Evolutionary conservation across 148 eudicot genomes (phyloP).

Genomic region (Camellia sinensis): DNA sequence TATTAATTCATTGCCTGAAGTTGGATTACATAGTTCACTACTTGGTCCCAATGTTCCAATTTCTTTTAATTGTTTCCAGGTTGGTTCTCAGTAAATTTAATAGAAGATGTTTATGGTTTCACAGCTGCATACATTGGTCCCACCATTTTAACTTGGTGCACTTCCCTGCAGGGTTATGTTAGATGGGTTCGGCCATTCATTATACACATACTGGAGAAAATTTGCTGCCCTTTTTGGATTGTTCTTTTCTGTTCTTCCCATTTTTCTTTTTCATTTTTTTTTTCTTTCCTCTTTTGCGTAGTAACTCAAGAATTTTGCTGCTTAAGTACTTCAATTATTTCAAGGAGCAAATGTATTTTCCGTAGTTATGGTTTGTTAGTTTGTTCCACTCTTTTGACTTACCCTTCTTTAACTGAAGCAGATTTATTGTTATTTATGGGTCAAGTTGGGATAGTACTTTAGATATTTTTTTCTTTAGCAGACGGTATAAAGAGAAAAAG

Average conservation of each 20-base stretch:
- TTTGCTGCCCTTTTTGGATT: constrained; percentile 31
- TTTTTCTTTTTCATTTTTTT: constrained; percentile 1
- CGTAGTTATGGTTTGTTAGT: neutral
- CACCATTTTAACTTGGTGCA: constrained; percentile 41
- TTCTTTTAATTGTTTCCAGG: constrained; percentile 44
- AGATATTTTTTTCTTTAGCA: constrained; percentile 29
- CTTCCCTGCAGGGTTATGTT: constrained; percentile 55
- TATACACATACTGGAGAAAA: constrained; percentile 39
- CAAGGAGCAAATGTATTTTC: neutral
- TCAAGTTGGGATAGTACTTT: constrained; percentile 7
- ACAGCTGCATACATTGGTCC: constrained; percentile 18
- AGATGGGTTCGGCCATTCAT: constrained; percentile 37
- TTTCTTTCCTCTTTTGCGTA: neutral
- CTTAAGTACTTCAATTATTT: neutral
- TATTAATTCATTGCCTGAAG: constrained; percentile 30
- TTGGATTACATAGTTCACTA: constrained; percentile 23
- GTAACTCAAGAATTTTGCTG: neutral
- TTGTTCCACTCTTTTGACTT: neutral
- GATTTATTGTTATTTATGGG: neutral
- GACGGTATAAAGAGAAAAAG: constrained; percentile 71
- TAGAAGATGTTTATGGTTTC: constrained; percentile 16
- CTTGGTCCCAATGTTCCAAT: constrained; percentile 26
- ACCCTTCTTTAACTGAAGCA: neutral
- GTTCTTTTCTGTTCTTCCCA: neutral
- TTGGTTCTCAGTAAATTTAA: constrained; percentile 30